phyloP scores from a whole-genome alignment of 2,329 filamentous ascomycete genomes.

The Botrytis aclada region DNA sequence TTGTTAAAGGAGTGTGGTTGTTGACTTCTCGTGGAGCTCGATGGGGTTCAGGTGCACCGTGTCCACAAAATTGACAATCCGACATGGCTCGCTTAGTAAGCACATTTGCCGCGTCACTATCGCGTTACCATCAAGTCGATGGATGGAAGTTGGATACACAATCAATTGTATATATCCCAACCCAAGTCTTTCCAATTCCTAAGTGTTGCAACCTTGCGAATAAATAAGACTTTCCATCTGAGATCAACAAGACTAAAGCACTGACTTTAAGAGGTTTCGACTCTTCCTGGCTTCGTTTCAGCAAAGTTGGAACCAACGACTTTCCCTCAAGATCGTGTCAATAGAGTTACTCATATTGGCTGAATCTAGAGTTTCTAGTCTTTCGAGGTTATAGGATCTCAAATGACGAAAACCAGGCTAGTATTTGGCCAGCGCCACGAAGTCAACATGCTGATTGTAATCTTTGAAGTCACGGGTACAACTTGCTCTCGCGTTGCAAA shows the following conservation, averaged over 20 bases:
- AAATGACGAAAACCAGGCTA: too few species aligned
- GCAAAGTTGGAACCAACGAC: not conserved
- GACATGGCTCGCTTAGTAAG: constrained; percentile 1
- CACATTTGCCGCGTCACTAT: not conserved
- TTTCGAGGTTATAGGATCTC: not conserved
- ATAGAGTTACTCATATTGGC: not conserved
- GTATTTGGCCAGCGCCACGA: not conserved
- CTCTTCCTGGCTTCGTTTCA: not conserved
- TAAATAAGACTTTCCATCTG: not conserved
- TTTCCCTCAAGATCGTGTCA: not conserved
- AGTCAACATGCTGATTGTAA: not conserved
- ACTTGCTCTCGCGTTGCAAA: too few species aligned
- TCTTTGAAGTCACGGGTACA: not conserved
- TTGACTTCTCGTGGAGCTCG: constrained; percentile 8
- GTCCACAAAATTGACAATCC: constrained; percentile 14
- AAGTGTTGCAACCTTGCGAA: not conserved
- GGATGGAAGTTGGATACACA: not conserved
- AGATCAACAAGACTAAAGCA: not conserved
- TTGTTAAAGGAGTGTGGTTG: constrained; percentile 15
- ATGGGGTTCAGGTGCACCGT: constrained; percentile 10
- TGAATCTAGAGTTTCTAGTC: not conserved
- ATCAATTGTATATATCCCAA: not conserved
- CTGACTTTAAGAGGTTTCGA: not conserved
- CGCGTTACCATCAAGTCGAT: not conserved
- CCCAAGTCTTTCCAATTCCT: not conserved